Percentiles rank a stretch among this genome's conserved stretches.
Conservation (phyloP, 2,329 filamentous ascomycete species). For the Aureobasidium pullulans region DNA sequence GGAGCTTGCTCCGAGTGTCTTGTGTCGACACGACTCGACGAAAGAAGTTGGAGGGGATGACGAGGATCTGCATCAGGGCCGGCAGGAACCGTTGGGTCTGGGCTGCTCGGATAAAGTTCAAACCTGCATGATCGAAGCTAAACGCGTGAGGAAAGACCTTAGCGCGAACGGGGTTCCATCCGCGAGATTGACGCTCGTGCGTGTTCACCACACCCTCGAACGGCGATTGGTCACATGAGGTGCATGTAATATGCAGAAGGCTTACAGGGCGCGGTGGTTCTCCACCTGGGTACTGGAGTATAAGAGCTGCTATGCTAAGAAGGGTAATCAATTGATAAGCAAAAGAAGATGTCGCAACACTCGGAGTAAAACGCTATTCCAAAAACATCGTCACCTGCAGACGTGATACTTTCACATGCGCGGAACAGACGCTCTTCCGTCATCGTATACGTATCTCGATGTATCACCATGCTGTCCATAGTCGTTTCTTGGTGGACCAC, state of each 20-base stretch:
- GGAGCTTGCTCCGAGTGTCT: no score
- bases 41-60: background rate
- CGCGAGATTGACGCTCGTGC: background rate
- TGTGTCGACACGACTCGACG: no score
- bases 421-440: conserved; percentile 3
- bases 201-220: background rate
- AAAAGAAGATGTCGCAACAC: background rate
- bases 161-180: background rate
- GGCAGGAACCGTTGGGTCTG: background rate
- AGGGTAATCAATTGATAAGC: background rate
- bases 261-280: background rate
- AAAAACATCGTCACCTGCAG: background rate
- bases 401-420: background rate
- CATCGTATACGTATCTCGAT: conserved; percentile 4
- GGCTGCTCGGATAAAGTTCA: background rate
- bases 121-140: background rate
- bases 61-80: background rate
- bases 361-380: background rate
- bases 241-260: background rate
- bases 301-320: background rate
- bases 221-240: background rate
- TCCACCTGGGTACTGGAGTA: no score
- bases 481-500: background rate
- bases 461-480: background rate
- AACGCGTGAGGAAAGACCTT: no score